phyloP scores from a whole-genome alignment of 305 asterid genomes.

The Solanum hybrid region DNA sequence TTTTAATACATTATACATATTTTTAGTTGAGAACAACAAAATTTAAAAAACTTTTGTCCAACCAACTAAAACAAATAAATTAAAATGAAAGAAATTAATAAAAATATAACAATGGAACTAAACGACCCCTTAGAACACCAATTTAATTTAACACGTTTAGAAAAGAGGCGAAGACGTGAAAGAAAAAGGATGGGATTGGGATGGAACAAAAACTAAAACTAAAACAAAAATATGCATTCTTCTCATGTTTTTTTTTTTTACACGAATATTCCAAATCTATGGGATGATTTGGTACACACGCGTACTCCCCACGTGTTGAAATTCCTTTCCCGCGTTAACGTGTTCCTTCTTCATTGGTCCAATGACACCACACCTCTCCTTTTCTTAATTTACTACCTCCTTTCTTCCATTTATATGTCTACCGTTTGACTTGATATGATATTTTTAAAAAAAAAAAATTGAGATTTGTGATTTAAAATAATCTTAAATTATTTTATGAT shows the following conservation, averaged over 20 bases:
- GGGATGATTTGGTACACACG: conserved; percentile 20
- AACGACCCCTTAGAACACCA: background rate
- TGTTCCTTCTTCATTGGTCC: conserved; percentile 14
- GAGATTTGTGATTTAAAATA: too few relatives aligned
- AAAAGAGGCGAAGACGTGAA: background rate
- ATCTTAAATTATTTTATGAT: too few relatives aligned
- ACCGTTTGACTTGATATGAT: too few relatives aligned
- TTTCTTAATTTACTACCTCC: background rate
- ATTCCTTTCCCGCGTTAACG: conserved; percentile 39
- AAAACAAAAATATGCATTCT: background rate
- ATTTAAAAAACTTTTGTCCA: background rate
- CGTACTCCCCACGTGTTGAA: conserved; percentile 40
- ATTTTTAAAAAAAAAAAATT: too few relatives aligned
- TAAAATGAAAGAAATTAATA: background rate
- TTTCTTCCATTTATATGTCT: background rate
- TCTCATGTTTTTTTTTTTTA: background rate
- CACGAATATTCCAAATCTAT: background rate
- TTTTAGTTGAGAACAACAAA: background rate
- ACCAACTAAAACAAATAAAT: background rate
- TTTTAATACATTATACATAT: background rate
- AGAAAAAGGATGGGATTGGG: background rate
- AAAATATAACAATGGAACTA: background rate
- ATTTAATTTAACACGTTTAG: background rate
- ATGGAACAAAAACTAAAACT: background rate
- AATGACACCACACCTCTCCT: background rate